Conservation (phyloP, 2,329 filamentous ascomycete species). For the Fusarium phyllophilum region DNA sequence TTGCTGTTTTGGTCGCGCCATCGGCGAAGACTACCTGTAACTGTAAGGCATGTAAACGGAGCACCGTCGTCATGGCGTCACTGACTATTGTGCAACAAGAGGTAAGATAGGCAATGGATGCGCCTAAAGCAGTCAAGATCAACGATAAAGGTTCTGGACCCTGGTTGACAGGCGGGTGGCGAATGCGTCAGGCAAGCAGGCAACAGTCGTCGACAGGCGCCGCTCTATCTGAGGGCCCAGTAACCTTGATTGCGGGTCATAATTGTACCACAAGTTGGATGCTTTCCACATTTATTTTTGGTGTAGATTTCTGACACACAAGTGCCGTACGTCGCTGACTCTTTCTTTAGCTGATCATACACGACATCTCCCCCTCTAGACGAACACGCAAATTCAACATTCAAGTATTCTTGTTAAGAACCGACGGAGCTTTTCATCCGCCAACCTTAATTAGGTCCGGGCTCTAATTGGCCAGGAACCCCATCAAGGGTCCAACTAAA, state of each 20-base stretch:
- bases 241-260: slow-evolving; percentile 24
- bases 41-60: slow-evolving; percentile 17
- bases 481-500: slow-evolving; percentile 37
- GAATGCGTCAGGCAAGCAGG: slow-evolving; percentile 30
- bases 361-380: not conserved
- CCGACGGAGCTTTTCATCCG: slow-evolving; percentile 41
- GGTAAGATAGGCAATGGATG: slow-evolving; percentile 29
- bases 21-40: slow-evolving; percentile 9
- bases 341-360: slow-evolving; percentile 3
- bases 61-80: slow-evolving; percentile 41
- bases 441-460: not conserved
- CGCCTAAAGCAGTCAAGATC: slow-evolving; percentile 37
- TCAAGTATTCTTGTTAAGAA: slow-evolving; percentile 24
- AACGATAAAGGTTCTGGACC: slow-evolving; percentile 31
- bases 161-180: slow-evolving; percentile 40
- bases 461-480: slow-evolving; percentile 33
- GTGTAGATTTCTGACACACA: slow-evolving; percentile 2
- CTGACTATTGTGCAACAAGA: slow-evolving; percentile 23
- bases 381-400: not conserved
- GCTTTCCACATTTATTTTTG: slow-evolving; percentile 28
- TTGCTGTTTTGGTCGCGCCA: slow-evolving; percentile 9
- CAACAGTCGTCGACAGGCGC: not conserved
- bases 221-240: slow-evolving; percentile 29
- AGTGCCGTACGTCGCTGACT: not conserved
- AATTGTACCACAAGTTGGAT: slow-evolving; percentile 26